Conservation (phyloP, 2,329 filamentous ascomycete species). For the Aspergillus felis region DNA sequence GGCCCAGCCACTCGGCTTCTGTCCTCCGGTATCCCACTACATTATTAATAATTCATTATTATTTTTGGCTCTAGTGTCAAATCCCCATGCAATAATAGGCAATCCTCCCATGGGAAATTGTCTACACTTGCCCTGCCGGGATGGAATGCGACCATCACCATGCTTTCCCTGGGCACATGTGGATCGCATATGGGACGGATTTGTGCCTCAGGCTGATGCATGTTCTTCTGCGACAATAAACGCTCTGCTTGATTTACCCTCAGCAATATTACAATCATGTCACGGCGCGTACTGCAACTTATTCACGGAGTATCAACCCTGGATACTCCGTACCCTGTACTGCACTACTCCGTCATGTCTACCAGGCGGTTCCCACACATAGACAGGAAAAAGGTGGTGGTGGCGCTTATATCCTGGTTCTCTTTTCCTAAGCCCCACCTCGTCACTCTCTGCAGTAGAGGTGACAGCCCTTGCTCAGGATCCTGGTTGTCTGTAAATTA, state of each 20-base stretch:
- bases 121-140: not conserved
- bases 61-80: no score
- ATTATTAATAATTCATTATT: no score
- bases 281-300: not conserved
- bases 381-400: constrained; percentile 2
- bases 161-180: not conserved
- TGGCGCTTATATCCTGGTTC: constrained; percentile 1
- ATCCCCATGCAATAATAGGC: no score
- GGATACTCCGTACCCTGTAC: not conserved
- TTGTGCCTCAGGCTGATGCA: not conserved
- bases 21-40: no score
- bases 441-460: not conserved
- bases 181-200: not conserved
- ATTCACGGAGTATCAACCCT: not conserved
- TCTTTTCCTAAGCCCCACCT: not conserved
- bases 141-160: constrained; percentile 13
- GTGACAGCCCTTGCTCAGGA: not conserved
- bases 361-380: constrained; percentile 1
- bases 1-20: not conserved
- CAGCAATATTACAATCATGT: not conserved
- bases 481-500: no score
- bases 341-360: not conserved
- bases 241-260: not conserved
- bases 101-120: no score
- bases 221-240: not conserved